A percentile compares a stretch with the other conserved stretches of the same genome.
Conservation (phyloP, 768 basidiomycete genomes). For the Astraeus odoratus region DNA sequence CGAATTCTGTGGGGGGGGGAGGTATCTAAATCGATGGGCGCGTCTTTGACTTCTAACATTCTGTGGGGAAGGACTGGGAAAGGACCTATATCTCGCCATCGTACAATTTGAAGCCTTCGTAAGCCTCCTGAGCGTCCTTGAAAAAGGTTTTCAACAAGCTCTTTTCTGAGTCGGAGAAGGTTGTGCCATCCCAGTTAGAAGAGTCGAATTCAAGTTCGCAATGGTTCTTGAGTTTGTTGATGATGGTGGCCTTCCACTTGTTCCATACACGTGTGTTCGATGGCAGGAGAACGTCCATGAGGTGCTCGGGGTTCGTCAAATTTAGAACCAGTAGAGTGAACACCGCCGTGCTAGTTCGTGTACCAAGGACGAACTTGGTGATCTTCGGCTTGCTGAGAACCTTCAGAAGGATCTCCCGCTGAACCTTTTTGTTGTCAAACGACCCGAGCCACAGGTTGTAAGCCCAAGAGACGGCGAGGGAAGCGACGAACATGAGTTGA, state of each 20-base stretch:
- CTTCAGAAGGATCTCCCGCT: constrained; percentile 13
- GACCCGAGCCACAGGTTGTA: constrained; percentile 26
- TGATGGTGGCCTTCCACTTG: background rate
- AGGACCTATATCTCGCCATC: background rate
- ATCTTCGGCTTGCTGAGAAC: background rate
- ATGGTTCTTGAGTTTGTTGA: background rate
- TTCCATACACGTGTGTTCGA: background rate
- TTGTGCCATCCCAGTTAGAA: background rate
- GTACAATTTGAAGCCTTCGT: background rate
- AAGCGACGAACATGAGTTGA: constrained; percentile 29
- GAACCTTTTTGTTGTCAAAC: constrained; percentile 22
- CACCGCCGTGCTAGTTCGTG: constrained; percentile 1
- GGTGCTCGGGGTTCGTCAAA: background rate
- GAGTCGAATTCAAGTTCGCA: background rate
- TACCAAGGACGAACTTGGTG: background rate
- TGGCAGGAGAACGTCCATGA: background rate
- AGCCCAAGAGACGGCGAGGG: constrained; percentile 27
- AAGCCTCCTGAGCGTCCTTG: constrained; percentile 1
- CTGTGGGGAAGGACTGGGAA: too few species aligned
- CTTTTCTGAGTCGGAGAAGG: background rate
- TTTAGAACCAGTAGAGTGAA: constrained; percentile 1
- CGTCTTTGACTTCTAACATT: too few species aligned
- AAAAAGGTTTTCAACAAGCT: constrained; percentile 2
- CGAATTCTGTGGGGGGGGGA: too few species aligned
- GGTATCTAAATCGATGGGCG: too few species aligned